phyloP scores from a whole-genome alignment of 2,329 filamentous ascomycete species.

The Cladosporium phlei region DNA sequence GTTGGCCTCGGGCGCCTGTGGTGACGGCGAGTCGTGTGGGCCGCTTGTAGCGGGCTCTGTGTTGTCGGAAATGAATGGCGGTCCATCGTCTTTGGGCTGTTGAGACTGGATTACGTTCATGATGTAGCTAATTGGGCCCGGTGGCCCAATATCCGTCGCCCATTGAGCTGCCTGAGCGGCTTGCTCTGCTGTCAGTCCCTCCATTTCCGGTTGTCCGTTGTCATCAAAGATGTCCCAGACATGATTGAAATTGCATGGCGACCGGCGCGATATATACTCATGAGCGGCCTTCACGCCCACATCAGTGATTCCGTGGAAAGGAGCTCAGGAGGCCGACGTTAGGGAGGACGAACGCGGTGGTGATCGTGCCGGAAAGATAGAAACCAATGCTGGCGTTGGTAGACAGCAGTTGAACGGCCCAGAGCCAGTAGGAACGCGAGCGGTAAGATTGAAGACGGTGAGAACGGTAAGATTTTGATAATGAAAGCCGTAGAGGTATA shows the following conservation, averaged over 20 bases:
- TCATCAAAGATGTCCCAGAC: conserved; percentile 14
- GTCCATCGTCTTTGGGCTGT: neutral
- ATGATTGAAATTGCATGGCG: conserved; percentile 13
- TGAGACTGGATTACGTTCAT: conserved; percentile 5
- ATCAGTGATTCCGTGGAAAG: conserved; percentile 8
- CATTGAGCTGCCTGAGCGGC: conserved; percentile 10
- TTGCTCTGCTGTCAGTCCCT: conserved; percentile 13
- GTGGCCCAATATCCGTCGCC: conserved; percentile 9
- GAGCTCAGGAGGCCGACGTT: conserved; percentile 12
- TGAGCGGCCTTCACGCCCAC: conserved; percentile 7
- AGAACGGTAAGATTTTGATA: conserved; percentile 14
- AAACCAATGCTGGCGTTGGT: conserved; percentile 6
- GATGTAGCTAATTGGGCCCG: conserved; percentile 9
- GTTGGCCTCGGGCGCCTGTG: neutral
- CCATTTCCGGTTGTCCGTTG: conserved; percentile 13
- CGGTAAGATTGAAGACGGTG: conserved; percentile 13
- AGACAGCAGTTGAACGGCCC: conserved; percentile 6
- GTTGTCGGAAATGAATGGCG: neutral
- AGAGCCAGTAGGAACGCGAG: conserved; percentile 1
- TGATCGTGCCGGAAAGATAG: conserved; percentile 9
- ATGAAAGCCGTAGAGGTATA: conserved; percentile 10
- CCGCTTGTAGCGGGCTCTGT: neutral
- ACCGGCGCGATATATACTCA: conserved; percentile 10
- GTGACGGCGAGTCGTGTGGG: neutral
- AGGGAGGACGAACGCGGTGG: conserved; percentile 8